A percentile compares a stretch with the other conserved stretches of the same genome.
These are phyloP conservation scores for Myxozyma neglecta DNA, from an alignment of 805 yeast genomes.

Conservation along the genomic window DNA sequence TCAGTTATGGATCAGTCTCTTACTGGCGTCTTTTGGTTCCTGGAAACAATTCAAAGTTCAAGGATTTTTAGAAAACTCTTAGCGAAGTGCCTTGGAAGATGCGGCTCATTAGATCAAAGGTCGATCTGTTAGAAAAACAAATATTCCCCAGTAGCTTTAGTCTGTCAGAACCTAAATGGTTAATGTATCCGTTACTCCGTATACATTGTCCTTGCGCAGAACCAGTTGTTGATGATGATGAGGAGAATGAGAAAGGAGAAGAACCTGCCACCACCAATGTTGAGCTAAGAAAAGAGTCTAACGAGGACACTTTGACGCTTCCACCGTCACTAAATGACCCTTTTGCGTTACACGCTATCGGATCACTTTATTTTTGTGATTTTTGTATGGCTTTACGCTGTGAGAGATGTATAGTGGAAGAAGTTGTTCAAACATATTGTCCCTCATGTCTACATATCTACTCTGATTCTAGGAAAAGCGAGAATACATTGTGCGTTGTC, in stretches of 20 bases:
- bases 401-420: constrained; percentile 41
- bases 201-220: constrained; percentile 33
- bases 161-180: not conserved
- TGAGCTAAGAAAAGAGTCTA: too few relatives aligned
- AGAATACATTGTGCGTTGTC: not conserved
- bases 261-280: not conserved
- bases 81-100: not conserved
- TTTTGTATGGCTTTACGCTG: constrained; percentile 42
- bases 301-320: constrained; percentile 1
- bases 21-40: not conserved
- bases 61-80: not conserved
- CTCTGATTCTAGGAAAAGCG: constrained; percentile 27
- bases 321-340: constrained; percentile 34
- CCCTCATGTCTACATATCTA: constrained; percentile 42
- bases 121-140: not conserved
- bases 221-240: constrained; percentile 14
- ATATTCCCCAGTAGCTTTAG: not conserved
- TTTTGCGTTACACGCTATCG: constrained; percentile 34
- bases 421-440: constrained; percentile 41
- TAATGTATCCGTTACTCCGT: constrained; percentile 14
- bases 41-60: not conserved
- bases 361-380: constrained; percentile 42
- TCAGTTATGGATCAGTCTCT: not conserved
- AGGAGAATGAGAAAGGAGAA: not conserved
- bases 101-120: not conserved